Base-by-base conservation (phyloP, 108 stramenopile species). In the Nannochloropsis salina region DNA sequence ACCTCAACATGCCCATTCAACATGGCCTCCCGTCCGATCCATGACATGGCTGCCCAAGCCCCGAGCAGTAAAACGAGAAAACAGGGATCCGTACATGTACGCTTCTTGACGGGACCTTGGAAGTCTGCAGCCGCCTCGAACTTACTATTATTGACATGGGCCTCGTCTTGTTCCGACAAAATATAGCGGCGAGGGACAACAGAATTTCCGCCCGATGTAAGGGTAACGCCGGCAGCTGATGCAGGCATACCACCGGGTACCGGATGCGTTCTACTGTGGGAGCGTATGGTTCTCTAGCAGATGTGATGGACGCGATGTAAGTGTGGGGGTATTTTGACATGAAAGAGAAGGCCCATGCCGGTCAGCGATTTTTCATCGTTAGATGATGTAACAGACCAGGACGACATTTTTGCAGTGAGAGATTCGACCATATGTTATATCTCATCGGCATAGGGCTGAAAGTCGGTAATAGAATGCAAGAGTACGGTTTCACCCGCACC, bases 41-140 rank as follows among this genome's bases (percentile, higher is more conserved):
- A 9, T 3, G 92, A 92, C 92, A 92, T 90, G 42, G 83, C 91
- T 12, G 85, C 47, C 92, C 92, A 92, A 2, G 44, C 42, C 45
- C 81, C 83, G 51, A 85, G 86, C 9, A 92, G 45, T 47, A 92
- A n/a, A 9, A 92, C 43, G 20, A 84, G 18, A 83, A 90, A 92
- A 6, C 89, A 80, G 21, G 84, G 9, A 45, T 92, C 92, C 43
- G 92, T 92, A 86, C 91, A 92, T 22, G 74, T 88, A 15, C 91
- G 22, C 41, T 90, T 84, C 44, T 47, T 83, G 11, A 44, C 83
- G 44, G 86, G 88, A 18, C 86, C 81, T 42, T 80, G 88, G 44
- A 89, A 89, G 84, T 86, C 86, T 21, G 89, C 43, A 42, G 81
- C 44, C 2, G 84, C 84, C 82, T 85, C 80, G 20, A 90, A 80